Evolutionary conservation across 2,329 filamentous ascomycete genomes (phyloP), one percentile per base, ranked within the genome.

Genomic region (Aspergillus vadensis): DNA sequence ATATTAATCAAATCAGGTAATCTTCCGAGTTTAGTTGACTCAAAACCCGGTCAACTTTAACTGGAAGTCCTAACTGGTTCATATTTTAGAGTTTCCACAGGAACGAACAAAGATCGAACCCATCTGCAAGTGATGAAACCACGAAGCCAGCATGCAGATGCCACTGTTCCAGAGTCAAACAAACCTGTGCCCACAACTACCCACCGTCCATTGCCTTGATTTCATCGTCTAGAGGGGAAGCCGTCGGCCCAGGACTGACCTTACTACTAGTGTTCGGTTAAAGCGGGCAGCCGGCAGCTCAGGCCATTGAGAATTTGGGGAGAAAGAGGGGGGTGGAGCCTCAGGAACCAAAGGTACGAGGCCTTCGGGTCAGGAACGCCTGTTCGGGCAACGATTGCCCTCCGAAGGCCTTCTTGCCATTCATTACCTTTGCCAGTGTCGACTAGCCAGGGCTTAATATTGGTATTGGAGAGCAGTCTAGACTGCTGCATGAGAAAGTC

Each of bases 351-450:
- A 55, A 49, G 60, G 49, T 51, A 55, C 38, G 44, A 44, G 38
- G 39, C 38, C 38, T 54, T 41, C 57, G 60, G 53, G 41, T 57
- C 60, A 65, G 58, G 63, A 63, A 65, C 62, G 44, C 57, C 59
- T 48, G 43, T 58, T 62, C 53, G 23, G 57, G 64, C 57, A 66
- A 61, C 41, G 63, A 67, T 64, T 58, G 41, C 32, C 56, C 52
- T 21, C 25, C 38, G 17, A 10, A 8, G 4, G n/a, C 15, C n/a
- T 32, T 51, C 41, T 23, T 36, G 32, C 32, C 32, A 36, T 14
- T 36, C 32, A 36, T 14, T 36, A 36, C 32, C 10, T 14, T 57
- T 48, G 30, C 47, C 36, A 52, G 15, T 27, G 41, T 57, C 17
- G 23, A 58, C 48, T 44, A 50, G 25, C 47, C 47, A 50, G 30